Conservation (phyloP, 2,329 filamentous ascomycete genomes). For the Cladosporium sp. region DNA sequence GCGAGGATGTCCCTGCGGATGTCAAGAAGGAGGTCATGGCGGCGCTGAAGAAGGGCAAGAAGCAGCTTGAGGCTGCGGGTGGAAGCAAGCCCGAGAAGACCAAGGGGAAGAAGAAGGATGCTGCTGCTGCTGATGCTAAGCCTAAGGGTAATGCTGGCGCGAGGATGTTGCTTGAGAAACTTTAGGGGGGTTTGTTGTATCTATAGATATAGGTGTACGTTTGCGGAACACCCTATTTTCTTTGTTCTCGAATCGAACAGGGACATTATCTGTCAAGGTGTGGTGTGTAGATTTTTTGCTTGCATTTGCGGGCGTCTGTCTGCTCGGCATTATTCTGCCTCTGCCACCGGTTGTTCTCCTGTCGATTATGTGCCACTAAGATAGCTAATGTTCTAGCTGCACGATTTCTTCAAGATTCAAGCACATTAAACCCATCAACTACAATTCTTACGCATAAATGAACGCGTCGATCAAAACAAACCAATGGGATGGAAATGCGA, state of each 20-base stretch:
- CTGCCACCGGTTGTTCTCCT: too few relatives aligned
- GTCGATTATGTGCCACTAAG: too few relatives aligned
- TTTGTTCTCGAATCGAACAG: neutral
- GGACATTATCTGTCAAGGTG: too few relatives aligned
- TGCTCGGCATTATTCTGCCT: too few relatives aligned
- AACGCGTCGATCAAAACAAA: too few relatives aligned
- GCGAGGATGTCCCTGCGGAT: conserved; percentile 61
- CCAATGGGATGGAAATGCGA: too few relatives aligned
- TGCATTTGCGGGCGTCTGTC: too few relatives aligned
- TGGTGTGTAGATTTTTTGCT: too few relatives aligned
- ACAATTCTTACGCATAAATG: too few relatives aligned
- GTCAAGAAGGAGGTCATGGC: conserved; percentile 67
- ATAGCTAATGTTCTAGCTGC: too few relatives aligned
- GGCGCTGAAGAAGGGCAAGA: conserved; percentile 71
- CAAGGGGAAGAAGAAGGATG: conserved; percentile 39
- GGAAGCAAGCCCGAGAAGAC: conserved; percentile 42
- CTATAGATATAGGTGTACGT: conserved; percentile 6
- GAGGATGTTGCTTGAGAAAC: conserved; percentile 47
- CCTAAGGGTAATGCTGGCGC: conserved; percentile 49
- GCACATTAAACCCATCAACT: too few relatives aligned
- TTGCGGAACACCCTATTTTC: neutral
- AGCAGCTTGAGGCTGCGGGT: conserved; percentile 67
- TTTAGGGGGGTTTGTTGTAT: conserved; percentile 18
- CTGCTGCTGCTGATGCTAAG: conserved; percentile 23
- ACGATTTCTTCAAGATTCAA: too few relatives aligned